Conservation (phyloP, 148 eudicot species). For the Rhododendron henanense region DNA sequence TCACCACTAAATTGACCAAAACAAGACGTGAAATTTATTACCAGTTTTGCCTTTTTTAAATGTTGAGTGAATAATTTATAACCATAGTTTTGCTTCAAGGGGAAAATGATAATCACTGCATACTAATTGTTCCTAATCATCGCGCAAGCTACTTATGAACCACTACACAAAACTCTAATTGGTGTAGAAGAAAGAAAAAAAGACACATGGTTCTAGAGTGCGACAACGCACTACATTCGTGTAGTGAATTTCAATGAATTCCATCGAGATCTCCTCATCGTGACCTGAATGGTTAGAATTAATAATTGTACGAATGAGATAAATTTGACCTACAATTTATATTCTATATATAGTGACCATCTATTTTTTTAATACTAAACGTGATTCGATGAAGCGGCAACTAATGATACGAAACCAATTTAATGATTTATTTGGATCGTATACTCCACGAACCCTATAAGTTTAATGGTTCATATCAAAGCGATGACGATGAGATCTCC, state of each 20-base stretch:
- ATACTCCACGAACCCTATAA: background rate
- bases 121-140: background rate
- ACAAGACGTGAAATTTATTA: background rate
- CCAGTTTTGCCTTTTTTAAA: background rate
- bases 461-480: too few relatives aligned
- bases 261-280: background rate
- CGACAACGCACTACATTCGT: background rate
- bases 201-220: background rate
- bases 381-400: background rate
- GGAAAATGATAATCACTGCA: background rate
- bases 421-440: too few relatives aligned
- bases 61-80: background rate
- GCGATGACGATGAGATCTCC: background rate
- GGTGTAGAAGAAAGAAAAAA: background rate
- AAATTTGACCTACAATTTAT: too few relatives aligned
- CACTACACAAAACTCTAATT: background rate
- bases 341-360: background rate
- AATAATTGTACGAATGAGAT: too few relatives aligned
- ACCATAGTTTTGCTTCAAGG: background rate
- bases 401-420: background rate
- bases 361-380: too few relatives aligned
- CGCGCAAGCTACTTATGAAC: constrained; percentile 4
- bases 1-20: background rate
- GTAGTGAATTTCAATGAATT: background rate
- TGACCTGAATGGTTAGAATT: background rate